These are phyloP conservation scores for Aspergillus eucalypticola DNA, from an alignment of 2,329 filamentous ascomycete genomes.

Conservation along the genomic window DNA sequence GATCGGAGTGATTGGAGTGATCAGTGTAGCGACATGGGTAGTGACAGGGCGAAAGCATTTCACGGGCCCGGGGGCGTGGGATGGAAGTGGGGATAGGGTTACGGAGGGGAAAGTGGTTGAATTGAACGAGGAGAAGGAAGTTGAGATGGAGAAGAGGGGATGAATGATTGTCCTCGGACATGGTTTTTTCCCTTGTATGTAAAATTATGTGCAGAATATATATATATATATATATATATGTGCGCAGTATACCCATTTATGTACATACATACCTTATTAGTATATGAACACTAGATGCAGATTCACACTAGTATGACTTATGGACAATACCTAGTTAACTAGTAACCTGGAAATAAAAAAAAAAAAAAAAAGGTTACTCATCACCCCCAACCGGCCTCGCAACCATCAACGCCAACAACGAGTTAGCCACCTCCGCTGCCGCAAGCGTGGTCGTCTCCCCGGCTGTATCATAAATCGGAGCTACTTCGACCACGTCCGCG, in stretches of 20 bases:
- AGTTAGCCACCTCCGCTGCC: constrained; percentile 57
- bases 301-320: no score
- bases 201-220: neutral
- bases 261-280: neutral
- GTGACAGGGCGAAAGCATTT: constrained; percentile 54
- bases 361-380: neutral
- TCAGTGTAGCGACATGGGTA: constrained; percentile 55
- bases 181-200: neutral
- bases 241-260: neutral
- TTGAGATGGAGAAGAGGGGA: neutral
- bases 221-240: no score
- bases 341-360: no score
- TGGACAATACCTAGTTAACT: fast-evolving
- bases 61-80: constrained; percentile 44
- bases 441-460: constrained; percentile 57
- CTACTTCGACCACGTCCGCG: constrained; percentile 59
- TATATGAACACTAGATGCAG: no score
- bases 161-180: no score
- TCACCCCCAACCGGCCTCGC: constrained; percentile 8
- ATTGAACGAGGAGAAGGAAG: neutral
- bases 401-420: constrained; percentile 47
- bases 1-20: constrained; percentile 55
- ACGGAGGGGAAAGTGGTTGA: neutral
- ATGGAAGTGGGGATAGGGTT: neutral
- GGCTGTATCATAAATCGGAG: constrained; percentile 56